Evolutionary conservation across 805 yeast species (phyloP).

Genomic region (Cyberlindnera mycetangii): DNA sequence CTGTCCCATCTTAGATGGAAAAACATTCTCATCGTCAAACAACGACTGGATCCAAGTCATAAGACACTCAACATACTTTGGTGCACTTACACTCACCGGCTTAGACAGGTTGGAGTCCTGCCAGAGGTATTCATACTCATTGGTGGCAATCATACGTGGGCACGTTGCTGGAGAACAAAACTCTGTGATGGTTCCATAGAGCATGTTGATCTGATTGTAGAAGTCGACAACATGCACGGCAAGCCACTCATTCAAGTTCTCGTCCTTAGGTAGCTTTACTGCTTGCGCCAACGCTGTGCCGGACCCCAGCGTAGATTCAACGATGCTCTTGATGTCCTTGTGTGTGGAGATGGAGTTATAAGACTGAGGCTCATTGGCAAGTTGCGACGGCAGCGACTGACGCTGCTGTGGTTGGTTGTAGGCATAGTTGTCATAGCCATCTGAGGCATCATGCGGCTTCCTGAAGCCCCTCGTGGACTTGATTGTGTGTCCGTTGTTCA

Average conservation of each 20-base stretch:
- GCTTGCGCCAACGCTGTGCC: conserved; percentile 90
- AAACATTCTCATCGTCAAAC: conserved; percentile 84
- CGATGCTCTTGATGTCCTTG: conserved; percentile 78
- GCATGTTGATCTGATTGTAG: conserved; percentile 93
- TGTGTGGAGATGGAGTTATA: conserved; percentile 50
- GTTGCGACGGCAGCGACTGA: conserved; percentile 9
- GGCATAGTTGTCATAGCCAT: conserved; percentile 3
- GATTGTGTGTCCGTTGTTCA: conserved; percentile 46
- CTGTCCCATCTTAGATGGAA: conserved; percentile 89
- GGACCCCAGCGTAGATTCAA: conserved; percentile 93
- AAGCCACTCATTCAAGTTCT: conserved; percentile 88
- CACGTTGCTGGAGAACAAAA: conserved; percentile 94
- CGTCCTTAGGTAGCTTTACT: conserved; percentile 90
- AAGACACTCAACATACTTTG: conserved; percentile 88
- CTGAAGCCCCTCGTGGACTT: conserved; percentile 45
- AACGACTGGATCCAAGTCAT: conserved; percentile 96
- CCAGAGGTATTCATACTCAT: conserved; percentile 96
- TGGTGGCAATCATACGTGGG: conserved; percentile 97
- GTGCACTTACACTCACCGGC: conserved; percentile 89
- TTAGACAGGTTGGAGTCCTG: conserved; percentile 69
- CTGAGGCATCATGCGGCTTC: conserved; percentile 26
- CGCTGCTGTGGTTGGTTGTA: conserved; percentile 18
- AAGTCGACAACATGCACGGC: conserved; percentile 98
- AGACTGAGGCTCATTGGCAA: conserved; percentile 6
- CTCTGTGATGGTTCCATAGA: conserved; percentile 92